Evolutionary conservation across 495 filamentous ascomycete genomes (phyloP).

Genomic region (Aspergillus bertholletiae): DNA sequence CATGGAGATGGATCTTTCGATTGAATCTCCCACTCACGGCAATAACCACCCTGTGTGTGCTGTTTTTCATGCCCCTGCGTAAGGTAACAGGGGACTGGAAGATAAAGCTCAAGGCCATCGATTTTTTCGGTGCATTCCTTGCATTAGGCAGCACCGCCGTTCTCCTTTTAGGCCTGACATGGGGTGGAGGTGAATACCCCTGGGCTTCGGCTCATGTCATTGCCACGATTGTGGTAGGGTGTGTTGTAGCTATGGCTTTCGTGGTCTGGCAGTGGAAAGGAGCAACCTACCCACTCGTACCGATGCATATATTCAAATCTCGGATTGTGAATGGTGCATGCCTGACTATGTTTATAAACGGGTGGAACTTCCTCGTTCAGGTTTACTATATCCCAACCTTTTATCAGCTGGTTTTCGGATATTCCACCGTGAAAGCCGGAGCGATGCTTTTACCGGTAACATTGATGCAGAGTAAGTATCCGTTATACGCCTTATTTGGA

Average conservation of each 20-base stretch:
- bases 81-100: conserved; percentile 49
- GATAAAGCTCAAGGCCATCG: conserved; percentile 45
- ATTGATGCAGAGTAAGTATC: conserved; percentile 43
- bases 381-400: conserved; percentile 55
- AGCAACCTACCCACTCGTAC: conserved; percentile 21
- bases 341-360: conserved; percentile 53
- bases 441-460: conserved; percentile 53
- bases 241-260: conserved; percentile 39
- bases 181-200: conserved; percentile 48
- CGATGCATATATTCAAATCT: conserved; percentile 48
- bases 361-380: conserved; percentile 54
- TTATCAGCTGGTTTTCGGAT: conserved; percentile 52
- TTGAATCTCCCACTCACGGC: conserved; percentile 47
- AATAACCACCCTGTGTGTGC: conserved; percentile 42
- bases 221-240: conserved; percentile 43
- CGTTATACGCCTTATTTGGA: background rate
- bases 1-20: conserved; percentile 57
- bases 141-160: conserved; percentile 41
- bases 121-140: conserved; percentile 40
- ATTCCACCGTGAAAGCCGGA: conserved; percentile 47
- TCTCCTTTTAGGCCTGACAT: conserved; percentile 47
- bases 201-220: conserved; percentile 51
- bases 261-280: conserved; percentile 50
- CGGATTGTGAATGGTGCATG: conserved; percentile 50
- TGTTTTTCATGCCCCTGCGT: conserved; percentile 50